Conservation (phyloP, 306 rosid species). For the Cajanus cajan region DNA sequence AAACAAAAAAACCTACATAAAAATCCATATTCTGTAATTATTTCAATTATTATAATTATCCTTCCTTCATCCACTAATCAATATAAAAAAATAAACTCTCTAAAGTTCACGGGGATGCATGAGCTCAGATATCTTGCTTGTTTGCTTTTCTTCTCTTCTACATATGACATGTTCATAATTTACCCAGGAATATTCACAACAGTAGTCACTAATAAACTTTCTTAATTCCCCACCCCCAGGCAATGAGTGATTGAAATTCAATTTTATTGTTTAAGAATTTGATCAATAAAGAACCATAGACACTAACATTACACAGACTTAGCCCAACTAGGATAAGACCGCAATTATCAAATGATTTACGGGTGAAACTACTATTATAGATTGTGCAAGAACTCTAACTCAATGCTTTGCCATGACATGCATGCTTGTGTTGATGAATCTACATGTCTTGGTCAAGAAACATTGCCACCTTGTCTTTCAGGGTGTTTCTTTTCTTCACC, state of each 20-base stretch:
- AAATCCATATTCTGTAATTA: neutral
- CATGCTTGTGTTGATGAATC: slow-evolving; percentile 6
- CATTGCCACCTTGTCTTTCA: slow-evolving; percentile 64
- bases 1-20: slow-evolving; percentile 4
- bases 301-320: slow-evolving; percentile 1
- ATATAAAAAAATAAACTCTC: neutral
- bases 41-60: neutral
- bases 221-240: neutral
- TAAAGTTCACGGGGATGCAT: neutral
- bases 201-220: neutral
- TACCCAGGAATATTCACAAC: neutral
- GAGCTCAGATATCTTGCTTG: neutral
- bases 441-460: slow-evolving; percentile 50
- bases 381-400: neutral
- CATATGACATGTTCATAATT: slow-evolving; percentile 7
- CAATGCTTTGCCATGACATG: slow-evolving; percentile 3
- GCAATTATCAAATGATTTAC: slow-evolving; percentile 12
- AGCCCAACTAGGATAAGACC: slow-evolving; percentile 10
- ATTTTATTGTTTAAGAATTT: slow-evolving; percentile 3
- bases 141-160: neutral
- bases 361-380: neutral
- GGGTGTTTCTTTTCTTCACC: slow-evolving; percentile 61
- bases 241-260: neutral
- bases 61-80: neutral
- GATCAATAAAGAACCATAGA: slow-evolving; percentile 21